These are phyloP conservation scores for Beauveria asiatica DNA, from an alignment of 2,329 filamentous ascomycete species.

Conservation along the genomic window DNA sequence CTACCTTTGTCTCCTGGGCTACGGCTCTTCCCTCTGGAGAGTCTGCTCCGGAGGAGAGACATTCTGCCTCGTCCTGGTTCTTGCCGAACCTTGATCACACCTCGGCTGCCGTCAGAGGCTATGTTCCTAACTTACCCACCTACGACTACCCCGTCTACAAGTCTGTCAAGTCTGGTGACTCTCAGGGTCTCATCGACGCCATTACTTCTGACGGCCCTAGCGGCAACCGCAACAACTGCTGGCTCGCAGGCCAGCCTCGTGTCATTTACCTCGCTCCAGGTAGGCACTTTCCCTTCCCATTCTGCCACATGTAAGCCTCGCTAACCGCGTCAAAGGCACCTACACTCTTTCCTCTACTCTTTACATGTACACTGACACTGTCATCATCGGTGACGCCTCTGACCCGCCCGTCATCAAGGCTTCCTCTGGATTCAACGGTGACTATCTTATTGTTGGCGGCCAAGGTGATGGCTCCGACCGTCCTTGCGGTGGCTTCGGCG, in stretches of 20 bases:
- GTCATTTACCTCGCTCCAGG: constrained; percentile 15
- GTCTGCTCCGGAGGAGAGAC: constrained; percentile 5
- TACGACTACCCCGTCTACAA: constrained; percentile 16
- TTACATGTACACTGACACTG: constrained; percentile 45
- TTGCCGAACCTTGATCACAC: constrained; percentile 16
- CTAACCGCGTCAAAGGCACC: constrained; percentile 10
- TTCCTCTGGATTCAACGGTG: constrained; percentile 54
- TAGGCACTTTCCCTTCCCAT: background rate
- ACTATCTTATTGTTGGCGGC: constrained; percentile 15
- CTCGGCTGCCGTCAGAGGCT: constrained; percentile 14
- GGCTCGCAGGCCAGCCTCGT: constrained; percentile 15
- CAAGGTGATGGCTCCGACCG: constrained; percentile 12
- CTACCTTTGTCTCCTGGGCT: background rate
- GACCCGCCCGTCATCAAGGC: constrained; percentile 64
- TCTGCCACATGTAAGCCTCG: background rate
- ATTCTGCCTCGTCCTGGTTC: constrained; percentile 16
- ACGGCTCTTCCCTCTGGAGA: constrained; percentile 3
- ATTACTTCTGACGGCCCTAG: constrained; percentile 11
- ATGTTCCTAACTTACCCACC: constrained; percentile 13
- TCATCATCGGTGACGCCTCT: constrained; percentile 69
- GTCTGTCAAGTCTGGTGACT: constrained; percentile 10
- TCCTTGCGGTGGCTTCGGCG: constrained; percentile 13
- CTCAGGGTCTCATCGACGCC: constrained; percentile 4
- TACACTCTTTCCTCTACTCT: constrained; percentile 14
- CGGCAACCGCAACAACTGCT: constrained; percentile 15